phyloP scores from a whole-genome alignment of 495 filamentous ascomycete genomes.

The Apodospora peruviana region DNA sequence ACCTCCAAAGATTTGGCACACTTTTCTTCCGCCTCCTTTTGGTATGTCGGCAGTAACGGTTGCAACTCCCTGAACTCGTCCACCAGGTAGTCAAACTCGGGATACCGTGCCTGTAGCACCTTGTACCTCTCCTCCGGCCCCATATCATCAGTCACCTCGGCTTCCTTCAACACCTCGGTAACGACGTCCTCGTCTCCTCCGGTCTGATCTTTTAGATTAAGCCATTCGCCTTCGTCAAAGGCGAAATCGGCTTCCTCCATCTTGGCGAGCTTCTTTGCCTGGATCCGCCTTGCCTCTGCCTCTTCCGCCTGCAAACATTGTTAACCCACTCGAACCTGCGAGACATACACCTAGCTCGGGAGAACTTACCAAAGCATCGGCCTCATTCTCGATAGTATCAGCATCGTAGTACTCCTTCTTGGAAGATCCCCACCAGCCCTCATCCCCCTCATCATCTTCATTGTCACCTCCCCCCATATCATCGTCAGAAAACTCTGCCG shows the following conservation, averaged over 20 bases:
- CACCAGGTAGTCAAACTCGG: conserved; percentile 81
- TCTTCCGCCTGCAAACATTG: conserved; percentile 61
- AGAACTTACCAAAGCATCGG: conserved; percentile 59
- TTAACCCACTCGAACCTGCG: conserved; percentile 1
- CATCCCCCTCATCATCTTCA: conserved; percentile 66
- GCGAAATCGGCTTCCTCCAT: conserved; percentile 89
- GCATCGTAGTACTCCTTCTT: conserved; percentile 90
- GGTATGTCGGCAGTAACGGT: conserved; percentile 51
- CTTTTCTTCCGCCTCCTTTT: conserved; percentile 47
- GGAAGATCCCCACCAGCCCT: conserved; percentile 78
- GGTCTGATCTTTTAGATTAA: conserved; percentile 39
- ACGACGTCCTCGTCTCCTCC: conserved; percentile 52
- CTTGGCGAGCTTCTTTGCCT: conserved; percentile 79
- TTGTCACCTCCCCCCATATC: conserved; percentile 45
- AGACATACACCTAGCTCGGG: too few species aligned
- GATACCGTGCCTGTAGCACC: conserved; percentile 74
- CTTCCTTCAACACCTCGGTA: conserved; percentile 75
- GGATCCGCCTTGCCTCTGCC: conserved; percentile 75
- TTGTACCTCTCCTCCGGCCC: conserved; percentile 65
- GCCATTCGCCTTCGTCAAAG: conserved; percentile 85
- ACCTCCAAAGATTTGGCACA: conserved; percentile 51
- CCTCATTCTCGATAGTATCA: conserved; percentile 83
- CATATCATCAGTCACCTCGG: conserved; percentile 78
- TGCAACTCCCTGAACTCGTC: conserved; percentile 75
- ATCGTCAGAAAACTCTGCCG: conserved; percentile 22